Evolutionary conservation across 2,329 filamentous ascomycete species (phyloP), one percentile per base, ranked within the genome.

Genomic region (Colletotrichum tropicale): DNA sequence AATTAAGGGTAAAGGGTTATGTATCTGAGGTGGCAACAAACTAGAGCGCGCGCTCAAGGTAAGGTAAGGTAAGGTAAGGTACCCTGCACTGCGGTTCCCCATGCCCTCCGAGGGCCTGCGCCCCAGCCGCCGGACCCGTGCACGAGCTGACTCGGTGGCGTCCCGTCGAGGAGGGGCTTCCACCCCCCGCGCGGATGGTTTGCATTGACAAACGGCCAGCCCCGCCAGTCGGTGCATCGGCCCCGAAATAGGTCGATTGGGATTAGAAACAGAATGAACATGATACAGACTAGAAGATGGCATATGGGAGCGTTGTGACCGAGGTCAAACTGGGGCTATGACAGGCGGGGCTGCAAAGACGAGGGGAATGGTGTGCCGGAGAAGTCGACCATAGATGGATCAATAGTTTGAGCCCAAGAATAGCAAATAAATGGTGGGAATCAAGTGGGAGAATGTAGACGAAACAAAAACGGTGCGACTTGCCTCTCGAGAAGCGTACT

Each of bases 401-500:
- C 21, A 48, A 52, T 21, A 21, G n/a, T 26, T 21, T 15, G 15
- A 28, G 18, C 26, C 30, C 34, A 61, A 38, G 12, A 61, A 55
- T 28, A 58, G 65, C 30, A 48, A 34, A 21, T 36, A 43, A 43
- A 26, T 24, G 34, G 30, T 21, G 26, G 38, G 8, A 30, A 58
- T 34, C 55, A 10, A 24, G 26, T 28, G 38, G 55, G 24, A 58
- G 55, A 69, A 38, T 32, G 32, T 26, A 55, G 34, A 66, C 15
- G n/a, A 21, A 21, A 72, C 26, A 15, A 32, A 38, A 58, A 64
- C 3, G 34, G 16, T 48, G 6, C 15, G 38, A 75, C 71, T 36
- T 66, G 66, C 74, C 74, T 76, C 55, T 43, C n/a, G 66, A 30
- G 34, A 55, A 66, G 28, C 62, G 26, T 55, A 70, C n/a, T 13